A percentile compares a stretch with the other conserved stretches of the same genome.
Evolutionary conservation across 345 rosid species (phyloP).

Genomic region (Brassica nigra): DNA sequence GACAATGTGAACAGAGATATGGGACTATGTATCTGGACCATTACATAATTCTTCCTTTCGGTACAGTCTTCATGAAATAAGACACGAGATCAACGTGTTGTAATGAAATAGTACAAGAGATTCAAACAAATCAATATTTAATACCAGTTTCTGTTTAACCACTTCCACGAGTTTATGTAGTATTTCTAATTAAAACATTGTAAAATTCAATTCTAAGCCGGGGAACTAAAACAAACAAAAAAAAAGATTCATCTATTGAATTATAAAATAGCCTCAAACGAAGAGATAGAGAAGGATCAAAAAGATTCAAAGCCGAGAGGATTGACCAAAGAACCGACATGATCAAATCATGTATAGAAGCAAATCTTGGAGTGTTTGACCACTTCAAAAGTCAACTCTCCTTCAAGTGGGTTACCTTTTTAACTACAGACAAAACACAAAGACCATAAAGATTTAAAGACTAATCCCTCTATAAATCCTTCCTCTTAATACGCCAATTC

Average conservation of each 20-base stretch:
- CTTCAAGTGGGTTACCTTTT: slow-evolving; percentile 34
- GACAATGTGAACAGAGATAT: background rate
- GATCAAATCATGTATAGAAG: slow-evolving; percentile 3
- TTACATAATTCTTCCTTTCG: background rate
- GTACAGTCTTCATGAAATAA: slow-evolving; percentile 17
- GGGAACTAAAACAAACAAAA: no score
- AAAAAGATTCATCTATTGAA: background rate
- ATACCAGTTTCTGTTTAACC: background rate
- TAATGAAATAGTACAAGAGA: background rate
- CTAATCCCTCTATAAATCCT: no score
- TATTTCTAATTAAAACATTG: background rate
- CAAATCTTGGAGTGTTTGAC: slow-evolving; percentile 27
- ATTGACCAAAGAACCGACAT: slow-evolving; percentile 56
- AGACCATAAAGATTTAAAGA: background rate
- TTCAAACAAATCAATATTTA: background rate
- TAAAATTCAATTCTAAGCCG: background rate
- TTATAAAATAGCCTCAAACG: background rate
- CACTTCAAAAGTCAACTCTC: slow-evolving; percentile 39
- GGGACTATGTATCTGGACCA: slow-evolving; percentile 24
- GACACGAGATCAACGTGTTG: slow-evolving; percentile 24
- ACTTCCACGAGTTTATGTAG: background rate
- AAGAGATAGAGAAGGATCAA: slow-evolving; percentile 14
- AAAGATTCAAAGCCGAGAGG: slow-evolving; percentile 48
- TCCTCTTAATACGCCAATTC: slow-evolving; percentile 29
- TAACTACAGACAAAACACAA: slow-evolving; percentile 20